phyloP scores from a whole-genome alignment of 352 stramenopile species.

The Phytophthora constricta region DNA sequence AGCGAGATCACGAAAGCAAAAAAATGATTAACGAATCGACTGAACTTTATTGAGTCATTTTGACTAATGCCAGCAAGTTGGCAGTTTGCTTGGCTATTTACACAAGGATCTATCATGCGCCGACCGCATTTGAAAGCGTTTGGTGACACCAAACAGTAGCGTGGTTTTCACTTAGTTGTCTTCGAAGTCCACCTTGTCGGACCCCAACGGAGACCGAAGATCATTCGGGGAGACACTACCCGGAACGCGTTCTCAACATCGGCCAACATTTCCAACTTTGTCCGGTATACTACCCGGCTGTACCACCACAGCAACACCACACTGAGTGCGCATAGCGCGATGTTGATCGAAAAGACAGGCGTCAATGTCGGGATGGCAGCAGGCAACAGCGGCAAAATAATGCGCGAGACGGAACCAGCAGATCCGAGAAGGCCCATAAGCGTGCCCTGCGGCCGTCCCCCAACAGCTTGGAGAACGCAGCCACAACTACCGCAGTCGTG shows the following conservation, averaged over 20 bases:
- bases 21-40: background rate
- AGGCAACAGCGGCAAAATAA: constrained; percentile 77
- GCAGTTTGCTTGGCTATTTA: constrained; percentile 5
- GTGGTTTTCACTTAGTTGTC: constrained; percentile 26
- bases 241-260: constrained; percentile 49
- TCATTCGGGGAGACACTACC: constrained; percentile 42
- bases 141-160: background rate
- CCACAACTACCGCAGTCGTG: constrained; percentile 75
- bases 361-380: constrained; percentile 69
- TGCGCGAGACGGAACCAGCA: constrained; percentile 74
- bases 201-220: constrained; percentile 53
- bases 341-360: constrained; percentile 82
- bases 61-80: background rate
- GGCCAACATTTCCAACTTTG: constrained; percentile 52
- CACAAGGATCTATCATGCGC: constrained; percentile 6
- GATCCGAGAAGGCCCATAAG: constrained; percentile 83
- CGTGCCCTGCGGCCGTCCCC: constrained; percentile 77
- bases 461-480: constrained; percentile 82
- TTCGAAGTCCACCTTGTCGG: constrained; percentile 44
- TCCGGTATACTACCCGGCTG: constrained; percentile 57
- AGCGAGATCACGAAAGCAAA: no score
- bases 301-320: constrained; percentile 74
- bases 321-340: constrained; percentile 61
- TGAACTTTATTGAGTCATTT: background rate
- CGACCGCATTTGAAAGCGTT: background rate